Percentiles rank a stretch among this genome's conserved stretches.
Evolutionary conservation across 1,284 basidiomycete genomes (phyloP).

Genomic region (Ustilago trichophora): DNA sequence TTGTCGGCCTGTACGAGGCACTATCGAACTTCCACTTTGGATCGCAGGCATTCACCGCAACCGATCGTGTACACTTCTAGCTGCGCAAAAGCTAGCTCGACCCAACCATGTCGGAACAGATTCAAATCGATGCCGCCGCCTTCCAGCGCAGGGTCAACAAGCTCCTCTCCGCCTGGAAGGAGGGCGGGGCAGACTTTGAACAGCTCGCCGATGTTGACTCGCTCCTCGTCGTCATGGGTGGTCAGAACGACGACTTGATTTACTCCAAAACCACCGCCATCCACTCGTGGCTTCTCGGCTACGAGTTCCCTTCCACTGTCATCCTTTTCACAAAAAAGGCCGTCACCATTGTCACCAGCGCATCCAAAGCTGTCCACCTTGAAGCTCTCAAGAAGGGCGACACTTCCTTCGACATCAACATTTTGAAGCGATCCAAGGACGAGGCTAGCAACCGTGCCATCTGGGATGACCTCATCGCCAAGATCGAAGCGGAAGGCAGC

Average conservation of each 20-base stretch:
- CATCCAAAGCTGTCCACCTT: constrained; percentile 74
- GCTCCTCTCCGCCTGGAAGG: constrained; percentile 48
- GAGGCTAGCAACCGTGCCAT: constrained; percentile 66
- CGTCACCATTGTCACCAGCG: constrained; percentile 83
- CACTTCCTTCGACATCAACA: constrained; percentile 60
- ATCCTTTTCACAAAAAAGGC: constrained; percentile 79
- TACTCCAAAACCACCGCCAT: constrained; percentile 54
- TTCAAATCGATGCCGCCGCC: constrained; percentile 51
- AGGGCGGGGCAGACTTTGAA: constrained; percentile 31
- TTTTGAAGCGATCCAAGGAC: constrained; percentile 66
- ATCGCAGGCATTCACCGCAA: neutral
- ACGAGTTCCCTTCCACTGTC: constrained; percentile 94
- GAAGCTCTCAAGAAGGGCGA: constrained; percentile 47
- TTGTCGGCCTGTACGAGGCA: no score
- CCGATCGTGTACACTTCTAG: no score
- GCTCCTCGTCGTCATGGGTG: constrained; percentile 50
- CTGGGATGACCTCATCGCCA: constrained; percentile 59
- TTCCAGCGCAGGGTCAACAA: constrained; percentile 47
- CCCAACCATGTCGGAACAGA: constrained; percentile 51
- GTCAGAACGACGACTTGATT: constrained; percentile 49
- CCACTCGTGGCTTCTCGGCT: constrained; percentile 87
- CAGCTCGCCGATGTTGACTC: constrained; percentile 34
- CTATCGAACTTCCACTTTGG: no score
- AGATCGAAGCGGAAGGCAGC: constrained; percentile 33
- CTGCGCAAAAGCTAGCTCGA: neutral